A percentile compares a stretch with the other conserved stretches of the same genome.
phyloP scores from a whole-genome alignment of 2,329 filamentous ascomycete species.

The Penicillium psychrosexuale region DNA sequence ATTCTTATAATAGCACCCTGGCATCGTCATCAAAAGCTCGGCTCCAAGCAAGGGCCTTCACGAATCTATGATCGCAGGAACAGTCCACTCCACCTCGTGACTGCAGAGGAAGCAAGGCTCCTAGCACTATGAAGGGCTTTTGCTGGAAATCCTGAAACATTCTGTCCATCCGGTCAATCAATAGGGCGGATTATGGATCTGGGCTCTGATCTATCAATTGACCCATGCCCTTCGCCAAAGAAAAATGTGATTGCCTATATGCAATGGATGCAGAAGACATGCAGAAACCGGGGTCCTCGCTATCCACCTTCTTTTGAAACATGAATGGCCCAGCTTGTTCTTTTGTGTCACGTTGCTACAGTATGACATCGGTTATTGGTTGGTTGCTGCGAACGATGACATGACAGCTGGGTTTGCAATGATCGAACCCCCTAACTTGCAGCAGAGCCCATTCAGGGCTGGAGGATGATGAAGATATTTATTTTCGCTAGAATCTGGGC shows the following conservation, averaged over 20 bases:
- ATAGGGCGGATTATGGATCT: not conserved
- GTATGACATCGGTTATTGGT: not conserved
- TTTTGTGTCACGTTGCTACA: not conserved
- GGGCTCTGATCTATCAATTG: not conserved
- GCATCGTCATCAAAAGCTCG: slow-evolving; percentile 1
- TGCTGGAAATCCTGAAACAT: not conserved
- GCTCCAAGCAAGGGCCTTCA: slow-evolving; percentile 20
- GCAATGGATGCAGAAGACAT: slow-evolving; percentile 16
- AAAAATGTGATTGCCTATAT: slow-evolving; percentile 18
- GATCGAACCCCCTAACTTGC: slow-evolving; percentile 13
- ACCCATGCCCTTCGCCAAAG: not conserved
- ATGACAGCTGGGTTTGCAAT: slow-evolving; percentile 22
- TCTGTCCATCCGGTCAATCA: not conserved
- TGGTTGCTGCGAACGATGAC: slow-evolving; percentile 14
- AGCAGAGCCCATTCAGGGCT: not conserved
- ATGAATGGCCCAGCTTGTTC: slow-evolving; percentile 2
- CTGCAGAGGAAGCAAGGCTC: slow-evolving; percentile 15
- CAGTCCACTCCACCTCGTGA: slow-evolving; percentile 13
- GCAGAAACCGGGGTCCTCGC: slow-evolving; percentile 7
- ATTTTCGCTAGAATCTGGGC: not conserved
- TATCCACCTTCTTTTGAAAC: not conserved
- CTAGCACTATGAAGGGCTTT: slow-evolving; percentile 7
- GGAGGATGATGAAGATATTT: not conserved
- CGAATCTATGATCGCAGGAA: not conserved
- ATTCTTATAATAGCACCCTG: not conserved